Conservation (phyloP, 371 early-diverging fungal species). For the Batkoa obscura region DNA sequence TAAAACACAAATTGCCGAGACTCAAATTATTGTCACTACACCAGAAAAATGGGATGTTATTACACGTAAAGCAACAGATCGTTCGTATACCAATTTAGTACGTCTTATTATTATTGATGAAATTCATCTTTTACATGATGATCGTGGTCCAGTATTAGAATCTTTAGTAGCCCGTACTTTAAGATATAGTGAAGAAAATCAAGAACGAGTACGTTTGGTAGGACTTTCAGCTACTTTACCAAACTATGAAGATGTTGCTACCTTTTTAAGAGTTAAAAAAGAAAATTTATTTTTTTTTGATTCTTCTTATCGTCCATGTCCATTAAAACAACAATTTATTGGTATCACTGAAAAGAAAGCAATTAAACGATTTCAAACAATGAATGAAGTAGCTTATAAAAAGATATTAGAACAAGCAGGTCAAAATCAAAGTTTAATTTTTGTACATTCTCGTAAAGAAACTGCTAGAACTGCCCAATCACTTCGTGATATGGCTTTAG, state of each 20-base stretch:
- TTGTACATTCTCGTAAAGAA: slow-evolving; percentile 95
- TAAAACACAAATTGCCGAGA: slow-evolving; percentile 80
- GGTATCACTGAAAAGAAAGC: slow-evolving; percentile 93
- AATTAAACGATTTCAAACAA: slow-evolving; percentile 76
- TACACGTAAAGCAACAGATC: slow-evolving; percentile 88
- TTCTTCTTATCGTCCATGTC: slow-evolving; percentile 81
- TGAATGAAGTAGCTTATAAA: slow-evolving; percentile 90
- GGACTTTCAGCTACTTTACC: slow-evolving; percentile 98
- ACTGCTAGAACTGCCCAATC: slow-evolving; percentile 87
- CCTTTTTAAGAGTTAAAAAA: slow-evolving; percentile 80
- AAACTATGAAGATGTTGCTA: slow-evolving; percentile 94
- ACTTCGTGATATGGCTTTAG: slow-evolving; percentile 76
- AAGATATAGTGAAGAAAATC: slow-evolving; percentile 75
- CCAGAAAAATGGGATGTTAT: slow-evolving; percentile 99
- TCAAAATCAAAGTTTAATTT: slow-evolving; percentile 88
- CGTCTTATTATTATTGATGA: slow-evolving; percentile 97
- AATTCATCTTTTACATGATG: slow-evolving; percentile 97
- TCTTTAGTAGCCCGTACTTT: slow-evolving; percentile 86
- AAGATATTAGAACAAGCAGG: slow-evolving; percentile 80
- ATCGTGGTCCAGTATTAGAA: slow-evolving; percentile 97
- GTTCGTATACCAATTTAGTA: slow-evolving; percentile 79
- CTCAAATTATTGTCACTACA: slow-evolving; percentile 97
- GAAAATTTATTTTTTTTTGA: slow-evolving; percentile 89
- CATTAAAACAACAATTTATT: slow-evolving; percentile 85
- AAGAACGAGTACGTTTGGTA: slow-evolving; percentile 83